These are phyloP conservation scores for Rhododendron griersonianum DNA, from an alignment of 148 eudicot species.

Conservation along the genomic window DNA sequence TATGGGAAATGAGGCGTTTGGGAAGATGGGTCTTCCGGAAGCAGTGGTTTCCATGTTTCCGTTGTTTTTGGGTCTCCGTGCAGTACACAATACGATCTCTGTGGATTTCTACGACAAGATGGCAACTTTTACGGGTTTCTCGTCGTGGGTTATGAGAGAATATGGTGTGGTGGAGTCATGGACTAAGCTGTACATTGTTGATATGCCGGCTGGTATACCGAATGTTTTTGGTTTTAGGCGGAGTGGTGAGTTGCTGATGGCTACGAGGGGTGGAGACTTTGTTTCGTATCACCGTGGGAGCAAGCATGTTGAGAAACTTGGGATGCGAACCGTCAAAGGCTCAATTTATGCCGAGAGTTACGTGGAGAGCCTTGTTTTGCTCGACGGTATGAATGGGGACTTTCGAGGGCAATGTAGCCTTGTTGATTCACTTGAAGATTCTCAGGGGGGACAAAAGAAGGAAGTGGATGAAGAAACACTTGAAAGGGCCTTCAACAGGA, in stretches of 20 bases:
- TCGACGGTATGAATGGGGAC: not conserved
- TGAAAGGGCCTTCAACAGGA: not conserved
- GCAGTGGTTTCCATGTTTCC: not conserved
- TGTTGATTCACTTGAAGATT: not conserved
- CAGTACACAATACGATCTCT: not conserved
- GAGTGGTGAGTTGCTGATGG: not conserved
- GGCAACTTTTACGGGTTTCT: slow-evolving; percentile 12
- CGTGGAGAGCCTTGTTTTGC: slow-evolving; percentile 31
- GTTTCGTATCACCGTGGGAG: slow-evolving; percentile 20
- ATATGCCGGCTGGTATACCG: not conserved
- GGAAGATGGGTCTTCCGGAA: slow-evolving; percentile 18
- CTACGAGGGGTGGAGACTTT: slow-evolving; percentile 15
- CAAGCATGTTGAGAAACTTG: slow-evolving; percentile 13
- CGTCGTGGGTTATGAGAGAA: slow-evolving; percentile 31
- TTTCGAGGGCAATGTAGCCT: not conserved
- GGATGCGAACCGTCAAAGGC: slow-evolving; percentile 16
- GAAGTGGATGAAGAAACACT: not conserved
- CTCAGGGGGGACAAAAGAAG: not conserved
- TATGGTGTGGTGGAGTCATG: slow-evolving; percentile 28
- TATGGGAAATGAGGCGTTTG: slow-evolving; percentile 22
- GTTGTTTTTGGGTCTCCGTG: not conserved
- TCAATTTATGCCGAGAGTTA: slow-evolving; percentile 22
- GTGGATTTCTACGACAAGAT: not conserved
- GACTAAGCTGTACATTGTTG: slow-evolving; percentile 18
- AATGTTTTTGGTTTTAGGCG: slow-evolving; percentile 2